Conservation (phyloP, 179 eudicot genomes). For the Patellifolia procumbens region DNA sequence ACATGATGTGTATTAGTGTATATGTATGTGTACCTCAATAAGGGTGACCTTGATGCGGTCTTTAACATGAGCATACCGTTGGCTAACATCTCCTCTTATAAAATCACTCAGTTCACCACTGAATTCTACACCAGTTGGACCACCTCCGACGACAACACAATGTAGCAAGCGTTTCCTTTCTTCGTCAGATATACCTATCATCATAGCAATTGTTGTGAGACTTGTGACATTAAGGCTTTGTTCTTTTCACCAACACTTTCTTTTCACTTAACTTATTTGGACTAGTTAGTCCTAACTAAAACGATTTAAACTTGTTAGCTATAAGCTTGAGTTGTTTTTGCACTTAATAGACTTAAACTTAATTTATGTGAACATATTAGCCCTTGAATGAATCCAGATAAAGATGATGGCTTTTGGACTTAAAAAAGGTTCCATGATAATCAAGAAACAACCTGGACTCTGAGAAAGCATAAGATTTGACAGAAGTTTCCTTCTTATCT, state of each 20-base stretch:
- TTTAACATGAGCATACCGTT: slow-evolving; percentile 72
- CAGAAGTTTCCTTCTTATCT: slow-evolving; percentile 71
- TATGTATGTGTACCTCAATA: slow-evolving; percentile 62
- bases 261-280: not conserved
- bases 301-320: too few species aligned
- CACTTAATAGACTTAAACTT: too few species aligned
- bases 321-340: too few species aligned
- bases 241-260: not conserved
- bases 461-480: slow-evolving; percentile 77
- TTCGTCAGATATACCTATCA: slow-evolving; percentile 72
- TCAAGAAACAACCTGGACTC: slow-evolving; percentile 57
- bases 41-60: slow-evolving; percentile 72
- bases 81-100: slow-evolving; percentile 68
- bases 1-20: not conserved
- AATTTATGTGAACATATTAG: not conserved
- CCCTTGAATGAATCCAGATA: not conserved
- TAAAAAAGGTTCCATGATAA: not conserved
- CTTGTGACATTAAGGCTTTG: too few species aligned
- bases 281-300: too few species aligned
- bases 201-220: too few species aligned
- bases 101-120: slow-evolving; percentile 93
- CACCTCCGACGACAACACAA: slow-evolving; percentile 92
- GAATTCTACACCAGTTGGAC: slow-evolving; percentile 96
- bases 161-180: slow-evolving; percentile 73
- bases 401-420: not conserved